phyloP scores from a whole-genome alignment of 176 grass and related monocot species.

The Zizania latifolia region DNA sequence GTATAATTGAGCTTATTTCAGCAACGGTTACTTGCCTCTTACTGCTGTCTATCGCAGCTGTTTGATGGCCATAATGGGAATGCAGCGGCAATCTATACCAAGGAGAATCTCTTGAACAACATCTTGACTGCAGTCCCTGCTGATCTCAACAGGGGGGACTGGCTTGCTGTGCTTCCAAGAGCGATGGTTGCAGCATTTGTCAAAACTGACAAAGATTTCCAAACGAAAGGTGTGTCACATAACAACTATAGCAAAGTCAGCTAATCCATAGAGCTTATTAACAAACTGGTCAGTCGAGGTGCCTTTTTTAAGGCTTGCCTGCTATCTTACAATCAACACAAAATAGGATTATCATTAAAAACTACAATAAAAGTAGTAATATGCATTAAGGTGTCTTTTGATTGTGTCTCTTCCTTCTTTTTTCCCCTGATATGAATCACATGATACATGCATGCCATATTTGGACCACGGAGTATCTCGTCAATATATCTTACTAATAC shows the following conservation, averaged over 20 bases:
- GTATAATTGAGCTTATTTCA: not conserved
- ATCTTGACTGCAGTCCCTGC: slow-evolving; percentile 67
- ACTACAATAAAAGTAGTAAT: slow-evolving; percentile 23
- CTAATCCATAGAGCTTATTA: not conserved
- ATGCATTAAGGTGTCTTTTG: not conserved
- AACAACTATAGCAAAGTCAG: not conserved
- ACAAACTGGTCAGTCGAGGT: not conserved
- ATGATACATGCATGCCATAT: not conserved
- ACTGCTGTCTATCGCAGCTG: slow-evolving; percentile 41
- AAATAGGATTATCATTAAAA: not conserved
- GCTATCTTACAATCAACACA: not conserved
- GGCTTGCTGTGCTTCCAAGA: slow-evolving; percentile 82
- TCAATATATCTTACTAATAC: not conserved
- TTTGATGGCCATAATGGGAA: slow-evolving; percentile 94
- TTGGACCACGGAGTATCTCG: not conserved
- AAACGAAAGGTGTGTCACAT: slow-evolving; percentile 52
- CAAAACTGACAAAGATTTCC: slow-evolving; percentile 96
- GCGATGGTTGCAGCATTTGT: slow-evolving; percentile 89
- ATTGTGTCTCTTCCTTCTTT: not conserved
- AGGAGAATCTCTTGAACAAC: slow-evolving; percentile 94
- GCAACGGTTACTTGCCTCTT: not conserved
- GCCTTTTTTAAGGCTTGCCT: not conserved
- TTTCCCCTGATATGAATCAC: not conserved
- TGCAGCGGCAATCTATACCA: slow-evolving; percentile 74
- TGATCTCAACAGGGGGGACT: slow-evolving; percentile 84